These are phyloP conservation scores for Chlamydomonas schloesseri DNA, from an alignment of 139 green algal genomes.

Conservation along the genomic window DNA sequence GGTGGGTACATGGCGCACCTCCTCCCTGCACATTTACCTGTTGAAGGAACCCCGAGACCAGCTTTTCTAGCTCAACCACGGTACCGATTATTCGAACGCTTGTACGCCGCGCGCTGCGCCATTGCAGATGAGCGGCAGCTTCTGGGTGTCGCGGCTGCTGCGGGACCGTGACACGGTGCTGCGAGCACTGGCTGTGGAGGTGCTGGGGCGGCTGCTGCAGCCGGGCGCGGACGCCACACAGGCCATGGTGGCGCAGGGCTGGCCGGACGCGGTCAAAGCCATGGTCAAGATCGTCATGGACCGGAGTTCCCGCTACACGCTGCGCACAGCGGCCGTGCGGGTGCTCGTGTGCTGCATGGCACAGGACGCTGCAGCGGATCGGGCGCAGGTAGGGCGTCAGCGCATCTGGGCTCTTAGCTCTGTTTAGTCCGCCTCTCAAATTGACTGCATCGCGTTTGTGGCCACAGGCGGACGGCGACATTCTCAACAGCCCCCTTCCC, in stretches of 20 bases:
- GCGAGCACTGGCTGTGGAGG: slow-evolving; percentile 24
- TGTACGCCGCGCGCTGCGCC: neutral
- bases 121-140: slow-evolving; percentile 58
- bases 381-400: too few relatives aligned
- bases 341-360: slow-evolving; percentile 47
- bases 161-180: slow-evolving; percentile 48
- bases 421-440: too few relatives aligned
- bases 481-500: neutral
- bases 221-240: slow-evolving; percentile 48
- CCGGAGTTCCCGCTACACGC: slow-evolving; percentile 29
- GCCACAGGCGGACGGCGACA: neutral
- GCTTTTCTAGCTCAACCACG: too few relatives aligned
- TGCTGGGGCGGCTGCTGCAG: slow-evolving; percentile 48
- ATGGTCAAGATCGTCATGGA: slow-evolving; percentile 40
- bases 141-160: slow-evolving; percentile 59
- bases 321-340: slow-evolving; percentile 56
- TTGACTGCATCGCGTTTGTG: too few relatives aligned
- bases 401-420: too few relatives aligned
- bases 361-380: neutral
- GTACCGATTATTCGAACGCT: too few relatives aligned
- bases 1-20: too few relatives aligned
- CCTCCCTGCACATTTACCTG: too few relatives aligned
- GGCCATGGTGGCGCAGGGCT: slow-evolving; percentile 58
- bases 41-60: too few relatives aligned
- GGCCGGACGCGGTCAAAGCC: slow-evolving; percentile 56